Percentiles rank a stretch among this genome's conserved stretches.
phyloP scores from a whole-genome alignment of 441 rosid species.

The Arabidopsis hybrid region DNA sequence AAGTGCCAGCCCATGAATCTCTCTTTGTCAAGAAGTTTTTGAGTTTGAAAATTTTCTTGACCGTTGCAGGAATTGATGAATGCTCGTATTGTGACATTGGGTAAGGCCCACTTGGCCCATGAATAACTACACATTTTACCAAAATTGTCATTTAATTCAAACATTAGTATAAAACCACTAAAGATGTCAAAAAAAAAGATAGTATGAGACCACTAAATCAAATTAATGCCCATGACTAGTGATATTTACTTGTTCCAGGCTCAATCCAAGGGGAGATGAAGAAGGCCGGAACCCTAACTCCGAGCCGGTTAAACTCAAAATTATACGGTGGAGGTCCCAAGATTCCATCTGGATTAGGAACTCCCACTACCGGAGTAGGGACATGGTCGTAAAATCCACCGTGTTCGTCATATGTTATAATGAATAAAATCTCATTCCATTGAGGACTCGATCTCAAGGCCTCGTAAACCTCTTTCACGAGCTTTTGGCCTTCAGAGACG shows the following conservation, averaged over 20 bases:
- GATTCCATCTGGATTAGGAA: conserved; percentile 81
- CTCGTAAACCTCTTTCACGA: conserved; percentile 82
- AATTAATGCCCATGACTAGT: background rate
- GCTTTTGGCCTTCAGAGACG: conserved; percentile 74
- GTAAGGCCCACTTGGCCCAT: conserved; percentile 75
- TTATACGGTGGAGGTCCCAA: conserved; percentile 68
- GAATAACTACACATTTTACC: conserved; percentile 46
- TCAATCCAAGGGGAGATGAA: conserved; percentile 88
- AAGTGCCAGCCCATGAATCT: conserved; percentile 93
- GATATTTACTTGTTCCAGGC: conserved; percentile 68
- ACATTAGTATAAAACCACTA: background rate
- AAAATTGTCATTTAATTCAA: background rate
- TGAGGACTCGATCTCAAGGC: conserved; percentile 80
- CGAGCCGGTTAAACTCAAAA: conserved; percentile 83
- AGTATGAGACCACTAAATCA: background rate
- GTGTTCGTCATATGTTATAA: conserved; percentile 80
- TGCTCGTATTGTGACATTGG: conserved; percentile 83
- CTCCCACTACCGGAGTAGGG: conserved; percentile 69
- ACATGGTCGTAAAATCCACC: conserved; percentile 95
- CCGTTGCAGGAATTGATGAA: conserved; percentile 87
- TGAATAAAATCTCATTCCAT: conserved; percentile 74
- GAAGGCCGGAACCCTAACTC: conserved; percentile 79
- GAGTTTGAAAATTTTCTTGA: conserved; percentile 81
- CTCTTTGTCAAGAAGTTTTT: conserved; percentile 82
- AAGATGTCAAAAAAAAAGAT: too few relatives aligned